phyloP scores from a whole-genome alignment of 306 rosid genomes.

The Glycine latifolia region DNA sequence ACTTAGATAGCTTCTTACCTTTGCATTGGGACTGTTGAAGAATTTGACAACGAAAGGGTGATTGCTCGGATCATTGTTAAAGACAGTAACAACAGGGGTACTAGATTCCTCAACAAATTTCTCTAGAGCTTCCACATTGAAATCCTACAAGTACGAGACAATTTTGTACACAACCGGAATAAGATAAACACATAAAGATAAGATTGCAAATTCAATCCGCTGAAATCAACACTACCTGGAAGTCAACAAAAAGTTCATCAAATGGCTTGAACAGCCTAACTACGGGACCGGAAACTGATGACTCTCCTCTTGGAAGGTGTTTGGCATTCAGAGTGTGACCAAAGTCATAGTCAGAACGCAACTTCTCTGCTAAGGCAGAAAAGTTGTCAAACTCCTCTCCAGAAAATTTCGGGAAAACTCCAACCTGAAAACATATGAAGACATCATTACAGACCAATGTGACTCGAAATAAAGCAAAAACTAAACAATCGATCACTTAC shows the following conservation, averaged over 20 bases:
- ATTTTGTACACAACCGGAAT: conserved; percentile 3
- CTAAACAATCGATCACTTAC: conserved; percentile 55
- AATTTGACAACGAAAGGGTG: conserved; percentile 72
- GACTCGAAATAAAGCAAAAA: conserved; percentile 5
- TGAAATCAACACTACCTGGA: conserved; percentile 59
- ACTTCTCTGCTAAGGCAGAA: conserved; percentile 69
- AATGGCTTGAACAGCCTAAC: conserved; percentile 93
- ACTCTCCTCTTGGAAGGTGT: conserved; percentile 88
- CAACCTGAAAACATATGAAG: conserved; percentile 65
- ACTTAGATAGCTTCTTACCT: conserved; percentile 55
- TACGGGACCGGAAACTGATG: conserved; percentile 75
- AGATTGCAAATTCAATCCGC: not conserved
- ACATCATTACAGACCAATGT: not conserved
- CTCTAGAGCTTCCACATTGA: conserved; percentile 71
- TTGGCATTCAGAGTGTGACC: conserved; percentile 87
- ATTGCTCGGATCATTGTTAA: conserved; percentile 77
- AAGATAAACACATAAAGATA: not conserved
- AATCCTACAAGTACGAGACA: conserved; percentile 64
- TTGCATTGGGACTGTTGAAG: conserved; percentile 63
- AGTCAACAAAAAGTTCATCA: conserved; percentile 86
- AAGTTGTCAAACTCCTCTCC: conserved; percentile 84
- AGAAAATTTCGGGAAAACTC: conserved; percentile 77
- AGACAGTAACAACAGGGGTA: conserved; percentile 66
- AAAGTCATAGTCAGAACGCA: conserved; percentile 85
- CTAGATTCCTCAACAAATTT: conserved; percentile 77